phyloP scores from a whole-genome alignment of 129 eudicot genomes.

The Scalesia atractyloides region DNA sequence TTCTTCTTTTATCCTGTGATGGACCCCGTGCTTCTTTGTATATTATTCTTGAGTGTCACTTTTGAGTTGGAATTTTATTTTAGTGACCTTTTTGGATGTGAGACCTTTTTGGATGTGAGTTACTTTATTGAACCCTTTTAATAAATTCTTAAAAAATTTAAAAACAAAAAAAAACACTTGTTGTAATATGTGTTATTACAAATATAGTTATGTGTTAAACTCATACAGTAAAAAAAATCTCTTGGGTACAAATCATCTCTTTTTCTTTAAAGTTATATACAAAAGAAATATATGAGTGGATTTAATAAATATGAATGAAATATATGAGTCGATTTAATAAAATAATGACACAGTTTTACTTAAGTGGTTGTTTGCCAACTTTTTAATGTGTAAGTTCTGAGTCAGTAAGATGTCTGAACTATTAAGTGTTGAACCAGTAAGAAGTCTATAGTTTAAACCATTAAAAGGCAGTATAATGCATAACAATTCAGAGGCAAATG shows the following conservation, averaged over 20 bases:
- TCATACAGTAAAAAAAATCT: not conserved
- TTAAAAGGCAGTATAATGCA: too few species aligned
- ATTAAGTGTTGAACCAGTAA: too few species aligned
- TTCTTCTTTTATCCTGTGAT: constrained; percentile 11
- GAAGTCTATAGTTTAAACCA: too few species aligned
- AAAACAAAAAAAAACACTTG: too few species aligned
- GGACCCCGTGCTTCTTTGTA: constrained; percentile 25
- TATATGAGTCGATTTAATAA: too few species aligned
- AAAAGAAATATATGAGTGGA: not conserved
- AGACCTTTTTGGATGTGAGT: not conserved
- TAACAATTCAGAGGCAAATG: too few species aligned
- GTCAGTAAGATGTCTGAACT: too few species aligned
- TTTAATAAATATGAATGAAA: too few species aligned
- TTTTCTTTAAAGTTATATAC: not conserved
- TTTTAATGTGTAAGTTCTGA: too few species aligned
- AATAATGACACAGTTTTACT: too few species aligned
- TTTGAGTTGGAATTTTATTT: not conserved
- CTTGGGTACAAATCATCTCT: not conserved
- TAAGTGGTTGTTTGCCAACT: too few species aligned
- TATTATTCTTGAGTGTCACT: constrained; percentile 20
- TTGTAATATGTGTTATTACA: not conserved
- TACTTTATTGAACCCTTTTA: constrained; percentile 1
- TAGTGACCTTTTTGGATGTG: not conserved
- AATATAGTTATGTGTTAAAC: not conserved
- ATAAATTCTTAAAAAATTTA: not conserved